A percentile compares a stretch with the other conserved stretches of the same genome.
These are phyloP conservation scores for Acmispon strigosus DNA, from an alignment of 306 rosid genomes.

Conservation along the genomic window DNA sequence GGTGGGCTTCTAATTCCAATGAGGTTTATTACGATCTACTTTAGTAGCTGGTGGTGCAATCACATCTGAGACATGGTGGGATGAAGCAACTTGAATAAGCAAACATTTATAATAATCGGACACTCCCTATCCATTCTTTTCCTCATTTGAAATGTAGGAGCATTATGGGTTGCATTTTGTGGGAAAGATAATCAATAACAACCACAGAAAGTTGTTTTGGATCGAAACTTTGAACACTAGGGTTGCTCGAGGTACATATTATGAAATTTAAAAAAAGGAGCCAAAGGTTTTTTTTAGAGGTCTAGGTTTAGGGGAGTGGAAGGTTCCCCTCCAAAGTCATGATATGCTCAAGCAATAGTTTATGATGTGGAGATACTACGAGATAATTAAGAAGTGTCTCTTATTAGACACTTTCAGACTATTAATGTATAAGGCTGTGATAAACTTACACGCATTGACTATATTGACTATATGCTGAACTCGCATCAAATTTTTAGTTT, in stretches of 20 bases:
- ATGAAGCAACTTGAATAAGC: constrained; percentile 17
- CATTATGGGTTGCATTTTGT: constrained; percentile 15
- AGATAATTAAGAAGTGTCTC: no score
- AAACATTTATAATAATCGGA: constrained; percentile 25
- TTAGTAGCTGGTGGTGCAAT: constrained; percentile 30
- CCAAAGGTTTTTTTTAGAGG: no score
- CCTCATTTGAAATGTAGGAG: constrained; percentile 16
- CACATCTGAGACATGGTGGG: constrained; percentile 19
- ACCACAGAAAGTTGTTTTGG: background rate
- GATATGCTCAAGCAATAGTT: no score
- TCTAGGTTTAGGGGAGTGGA: no score
- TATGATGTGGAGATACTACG: no score
- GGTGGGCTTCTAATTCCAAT: constrained; percentile 47
- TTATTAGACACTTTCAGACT: no score
- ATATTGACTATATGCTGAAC: no score
- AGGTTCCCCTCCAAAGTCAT: no score
- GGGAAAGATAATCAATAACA: constrained; percentile 5
- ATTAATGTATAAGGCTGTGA: no score
- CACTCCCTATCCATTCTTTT: constrained; percentile 11
- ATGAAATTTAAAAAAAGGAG: background rate
- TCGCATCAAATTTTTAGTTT: no score
- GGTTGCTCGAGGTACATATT: background rate
- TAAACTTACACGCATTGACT: no score
- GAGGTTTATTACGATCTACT: constrained; percentile 19
- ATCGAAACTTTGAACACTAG: background rate